These are phyloP conservation scores for Aureobasidium mangrovei DNA, from an alignment of 2,329 filamentous ascomycete species.

Conservation along the genomic window DNA sequence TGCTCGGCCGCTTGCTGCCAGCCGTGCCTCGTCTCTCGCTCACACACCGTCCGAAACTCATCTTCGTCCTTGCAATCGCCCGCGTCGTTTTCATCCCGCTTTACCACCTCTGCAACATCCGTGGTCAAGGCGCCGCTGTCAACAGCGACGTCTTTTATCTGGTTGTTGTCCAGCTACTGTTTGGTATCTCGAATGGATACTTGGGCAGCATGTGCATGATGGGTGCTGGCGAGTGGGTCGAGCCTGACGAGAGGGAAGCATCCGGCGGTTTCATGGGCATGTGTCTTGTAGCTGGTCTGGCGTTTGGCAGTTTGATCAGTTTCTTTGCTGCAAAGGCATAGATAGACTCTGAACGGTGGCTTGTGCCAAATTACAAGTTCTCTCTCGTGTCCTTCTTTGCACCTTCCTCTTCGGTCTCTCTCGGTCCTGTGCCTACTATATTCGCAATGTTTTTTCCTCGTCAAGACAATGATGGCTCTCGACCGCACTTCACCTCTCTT, in stretches of 20 bases:
- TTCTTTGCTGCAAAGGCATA: constrained; percentile 54
- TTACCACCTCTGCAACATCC: constrained; percentile 83
- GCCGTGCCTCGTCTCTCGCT: constrained; percentile 48
- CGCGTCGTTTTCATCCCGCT: constrained; percentile 69
- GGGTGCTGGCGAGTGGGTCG: constrained; percentile 72
- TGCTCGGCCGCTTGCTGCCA: constrained; percentile 65
- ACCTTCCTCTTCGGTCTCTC: too few relatives aligned
- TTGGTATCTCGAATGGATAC: constrained; percentile 81
- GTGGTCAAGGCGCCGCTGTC: constrained; percentile 63
- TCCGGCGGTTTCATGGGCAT: constrained; percentile 91
- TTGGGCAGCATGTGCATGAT: constrained; percentile 87
- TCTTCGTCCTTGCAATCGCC: constrained; percentile 59
- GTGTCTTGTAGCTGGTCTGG: constrained; percentile 75
- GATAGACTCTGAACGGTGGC: background rate
- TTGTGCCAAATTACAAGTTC: too few relatives aligned
- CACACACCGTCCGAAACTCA: constrained; percentile 51
- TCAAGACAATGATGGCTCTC: too few relatives aligned
- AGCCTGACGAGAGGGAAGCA: constrained; percentile 73
- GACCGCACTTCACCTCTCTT: too few relatives aligned
- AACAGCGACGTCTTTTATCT: constrained; percentile 83
- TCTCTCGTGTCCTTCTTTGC: too few relatives aligned
- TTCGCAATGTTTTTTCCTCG: too few relatives aligned
- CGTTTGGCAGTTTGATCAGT: constrained; percentile 79
- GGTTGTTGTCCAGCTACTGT: constrained; percentile 69
- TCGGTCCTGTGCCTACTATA: too few relatives aligned